phyloP scores from a whole-genome alignment of 345 rosid species.

The Eucalyptus microcorys region DNA sequence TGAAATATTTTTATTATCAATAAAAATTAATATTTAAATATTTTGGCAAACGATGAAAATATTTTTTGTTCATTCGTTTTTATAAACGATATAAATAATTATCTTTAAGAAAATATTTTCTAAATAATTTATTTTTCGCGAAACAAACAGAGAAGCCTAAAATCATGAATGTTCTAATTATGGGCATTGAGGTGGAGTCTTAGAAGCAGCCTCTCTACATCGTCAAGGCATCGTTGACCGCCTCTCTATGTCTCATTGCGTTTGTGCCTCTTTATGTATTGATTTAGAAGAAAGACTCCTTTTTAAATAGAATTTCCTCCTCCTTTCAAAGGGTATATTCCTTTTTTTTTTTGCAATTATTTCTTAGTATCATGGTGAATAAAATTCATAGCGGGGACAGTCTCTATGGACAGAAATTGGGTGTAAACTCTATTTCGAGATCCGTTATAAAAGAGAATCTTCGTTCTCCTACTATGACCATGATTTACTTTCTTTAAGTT shows the following conservation, averaged over 20 bases:
- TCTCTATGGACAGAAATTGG: neutral
- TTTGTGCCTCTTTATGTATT: neutral
- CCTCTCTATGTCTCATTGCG: neutral
- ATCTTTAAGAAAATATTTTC: no score
- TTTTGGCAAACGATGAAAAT: no score
- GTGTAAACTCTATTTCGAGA: neutral
- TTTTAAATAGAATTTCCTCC: neutral
- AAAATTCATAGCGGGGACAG: neutral
- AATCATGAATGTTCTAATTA: neutral
- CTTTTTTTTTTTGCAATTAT: neutral
- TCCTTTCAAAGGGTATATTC: neutral
- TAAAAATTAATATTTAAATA: no score
- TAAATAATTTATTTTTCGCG: neutral
- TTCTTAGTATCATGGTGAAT: neutral
- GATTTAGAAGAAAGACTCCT: neutral
- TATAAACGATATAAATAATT: fast-evolving
- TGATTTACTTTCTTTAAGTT: neutral
- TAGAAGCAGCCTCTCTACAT: neutral
- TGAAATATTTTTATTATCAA: no score
- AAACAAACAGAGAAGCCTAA: fast-evolving
- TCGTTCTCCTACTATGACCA: neutral
- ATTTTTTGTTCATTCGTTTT: no score
- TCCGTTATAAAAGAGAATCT: neutral
- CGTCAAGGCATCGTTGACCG: neutral
- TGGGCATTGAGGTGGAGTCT: neutral